Evolutionary conservation across 148 eudicot species (phyloP).

Genomic region (Vaccinium vitisidaea): DNA sequence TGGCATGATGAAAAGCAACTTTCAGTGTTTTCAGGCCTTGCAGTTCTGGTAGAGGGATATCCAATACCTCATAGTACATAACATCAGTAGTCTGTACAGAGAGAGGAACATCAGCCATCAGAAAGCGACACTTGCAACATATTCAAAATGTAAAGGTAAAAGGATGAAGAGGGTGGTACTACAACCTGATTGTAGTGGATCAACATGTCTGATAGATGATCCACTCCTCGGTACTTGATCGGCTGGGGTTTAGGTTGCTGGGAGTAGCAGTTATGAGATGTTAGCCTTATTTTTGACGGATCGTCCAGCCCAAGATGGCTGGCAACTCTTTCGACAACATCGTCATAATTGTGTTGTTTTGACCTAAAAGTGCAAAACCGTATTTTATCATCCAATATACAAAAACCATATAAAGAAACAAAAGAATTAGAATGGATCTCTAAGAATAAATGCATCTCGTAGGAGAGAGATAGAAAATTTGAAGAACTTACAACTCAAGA

Average conservation of each 20-base stretch:
- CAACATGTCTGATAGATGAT: constrained; percentile 33
- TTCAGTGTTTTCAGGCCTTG: constrained; percentile 57
- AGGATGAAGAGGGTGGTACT: not conserved
- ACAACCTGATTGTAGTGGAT: constrained; percentile 35
- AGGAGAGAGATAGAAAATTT: not conserved
- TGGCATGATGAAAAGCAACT: constrained; percentile 57
- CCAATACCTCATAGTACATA: constrained; percentile 47
- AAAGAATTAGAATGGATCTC: not conserved
- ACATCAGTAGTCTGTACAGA: constrained; percentile 35
- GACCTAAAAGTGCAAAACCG: constrained; percentile 24
- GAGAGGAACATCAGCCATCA: constrained; percentile 13
- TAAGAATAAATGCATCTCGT: not conserved
- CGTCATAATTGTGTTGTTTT: constrained; percentile 28
- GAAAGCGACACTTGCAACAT: not conserved
- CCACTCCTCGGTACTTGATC: constrained; percentile 30
- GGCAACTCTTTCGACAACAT: constrained; percentile 32
- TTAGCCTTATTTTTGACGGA: constrained; percentile 30
- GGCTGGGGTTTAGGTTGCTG: constrained; percentile 37
- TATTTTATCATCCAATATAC: not conserved
- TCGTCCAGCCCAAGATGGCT: constrained; percentile 28
- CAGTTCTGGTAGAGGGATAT: constrained; percentile 53
- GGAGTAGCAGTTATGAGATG: constrained; percentile 29
- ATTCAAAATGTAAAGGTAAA: not conserved
- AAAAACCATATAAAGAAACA: not conserved
- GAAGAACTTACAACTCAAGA: constrained; percentile 28